A percentile compares a stretch with the other conserved stretches of the same genome.
Conservation (phyloP, 2,329 filamentous ascomycete genomes). For the Alternaria arbusti region DNA sequence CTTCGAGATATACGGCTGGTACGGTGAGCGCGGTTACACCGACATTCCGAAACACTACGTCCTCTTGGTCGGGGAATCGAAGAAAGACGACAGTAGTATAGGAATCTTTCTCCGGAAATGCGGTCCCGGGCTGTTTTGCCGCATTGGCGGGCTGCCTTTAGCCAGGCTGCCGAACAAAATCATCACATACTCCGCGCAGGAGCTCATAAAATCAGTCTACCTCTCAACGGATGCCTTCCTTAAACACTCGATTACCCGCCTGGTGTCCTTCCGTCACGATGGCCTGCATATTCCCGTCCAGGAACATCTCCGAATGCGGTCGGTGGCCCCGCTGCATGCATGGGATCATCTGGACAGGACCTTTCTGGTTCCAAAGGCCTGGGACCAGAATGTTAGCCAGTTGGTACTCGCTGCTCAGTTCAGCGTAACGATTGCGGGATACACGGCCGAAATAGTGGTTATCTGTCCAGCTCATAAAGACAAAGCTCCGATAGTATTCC, state of each 20-base stretch:
- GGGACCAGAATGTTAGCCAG: not conserved
- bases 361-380: not conserved
- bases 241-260: not conserved
- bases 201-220: not conserved
- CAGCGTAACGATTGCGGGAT: not conserved
- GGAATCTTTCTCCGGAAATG: not conserved
- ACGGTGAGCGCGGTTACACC: not conserved
- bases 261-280: not conserved
- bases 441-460: not conserved
- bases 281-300: not conserved
- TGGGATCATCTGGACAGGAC: not conserved
- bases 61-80: not conserved
- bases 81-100: not conserved
- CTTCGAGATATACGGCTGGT: not conserved
- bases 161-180: not conserved
- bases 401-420: not conserved
- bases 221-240: not conserved
- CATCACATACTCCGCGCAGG: not conserved
- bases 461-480: not conserved
- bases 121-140: not conserved
- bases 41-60: not conserved
- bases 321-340: not conserved
- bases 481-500: not conserved
- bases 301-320: not conserved
- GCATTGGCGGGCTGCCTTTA: not conserved